Percentiles rank a stretch among this genome's conserved stretches.
Evolutionary conservation across 2,329 filamentous ascomycete species (phyloP).

Genomic region (Didymella pinodella): DNA sequence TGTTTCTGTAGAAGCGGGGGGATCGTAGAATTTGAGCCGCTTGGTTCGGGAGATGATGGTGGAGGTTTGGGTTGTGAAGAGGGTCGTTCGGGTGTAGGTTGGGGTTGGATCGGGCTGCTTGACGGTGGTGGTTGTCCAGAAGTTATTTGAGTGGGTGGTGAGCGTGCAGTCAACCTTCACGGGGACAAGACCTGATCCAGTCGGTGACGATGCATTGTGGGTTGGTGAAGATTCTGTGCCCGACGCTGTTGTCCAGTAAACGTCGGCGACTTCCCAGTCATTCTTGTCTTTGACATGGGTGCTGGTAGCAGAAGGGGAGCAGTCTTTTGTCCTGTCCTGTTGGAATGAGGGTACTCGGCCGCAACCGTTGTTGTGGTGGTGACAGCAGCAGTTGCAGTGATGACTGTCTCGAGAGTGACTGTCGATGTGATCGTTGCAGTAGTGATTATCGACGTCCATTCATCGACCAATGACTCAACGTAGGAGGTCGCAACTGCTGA

Average conservation of each 20-base stretch:
- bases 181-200: neutral
- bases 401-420: neutral
- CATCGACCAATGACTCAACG: neutral
- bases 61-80: neutral
- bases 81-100: neutral
- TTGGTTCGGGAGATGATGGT: neutral
- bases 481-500: neutral
- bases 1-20: neutral
- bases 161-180: slow-evolving; percentile 1
- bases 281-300: neutral
- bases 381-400: neutral
- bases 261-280: neutral
- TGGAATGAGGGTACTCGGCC: neutral
- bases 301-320: neutral
- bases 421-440: neutral
- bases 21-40: neutral
- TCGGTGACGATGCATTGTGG: neutral
- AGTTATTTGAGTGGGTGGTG: neutral
- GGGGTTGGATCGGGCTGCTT: neutral
- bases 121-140: neutral
- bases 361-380: neutral
- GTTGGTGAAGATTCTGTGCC: neutral
- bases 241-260: neutral
- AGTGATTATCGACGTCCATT: neutral
- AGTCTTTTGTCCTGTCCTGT: neutral